Conservation (phyloP, 768 basidiomycete genomes). For the Cystobasidium ongulense region DNA sequence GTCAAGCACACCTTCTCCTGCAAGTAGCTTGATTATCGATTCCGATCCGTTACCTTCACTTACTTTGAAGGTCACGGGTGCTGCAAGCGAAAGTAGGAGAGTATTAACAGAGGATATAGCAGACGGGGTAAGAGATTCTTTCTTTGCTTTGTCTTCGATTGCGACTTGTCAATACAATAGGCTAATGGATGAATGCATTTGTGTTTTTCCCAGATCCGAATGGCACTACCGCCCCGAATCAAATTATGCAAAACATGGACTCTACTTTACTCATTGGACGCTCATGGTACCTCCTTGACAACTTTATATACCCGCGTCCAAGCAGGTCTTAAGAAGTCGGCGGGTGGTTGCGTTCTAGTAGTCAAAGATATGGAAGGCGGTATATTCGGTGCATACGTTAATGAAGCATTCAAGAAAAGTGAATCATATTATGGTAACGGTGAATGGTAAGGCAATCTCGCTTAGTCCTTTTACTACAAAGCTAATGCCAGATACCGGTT, state of each 20-base stretch:
- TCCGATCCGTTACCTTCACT: constrained; percentile 7
- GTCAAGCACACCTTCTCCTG: not conserved
- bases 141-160: not conserved
- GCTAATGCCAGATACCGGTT: too few relatives aligned
- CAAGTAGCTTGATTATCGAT: constrained; percentile 9
- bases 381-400: constrained; percentile 75
- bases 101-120: constrained; percentile 23
- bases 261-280: constrained; percentile 80
- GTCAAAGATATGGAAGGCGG: constrained; percentile 58
- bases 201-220: constrained; percentile 49
- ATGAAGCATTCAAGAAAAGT: constrained; percentile 59
- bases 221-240: constrained; percentile 63
- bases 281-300: constrained; percentile 84
- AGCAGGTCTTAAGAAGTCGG: constrained; percentile 40
- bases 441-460: constrained; percentile 68
- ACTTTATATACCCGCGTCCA: constrained; percentile 60
- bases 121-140: constrained; percentile 11
- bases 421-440: constrained; percentile 70
- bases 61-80: not conserved
- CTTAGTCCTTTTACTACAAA: too few relatives aligned
- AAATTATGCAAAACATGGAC: constrained; percentile 66
- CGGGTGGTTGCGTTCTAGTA: constrained; percentile 55
- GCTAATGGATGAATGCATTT: not conserved
- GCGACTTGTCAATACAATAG: not conserved
- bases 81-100: not conserved